phyloP scores from a whole-genome alignment of 129 eudicot genomes.

The Chrysanthemum seticuspe region DNA sequence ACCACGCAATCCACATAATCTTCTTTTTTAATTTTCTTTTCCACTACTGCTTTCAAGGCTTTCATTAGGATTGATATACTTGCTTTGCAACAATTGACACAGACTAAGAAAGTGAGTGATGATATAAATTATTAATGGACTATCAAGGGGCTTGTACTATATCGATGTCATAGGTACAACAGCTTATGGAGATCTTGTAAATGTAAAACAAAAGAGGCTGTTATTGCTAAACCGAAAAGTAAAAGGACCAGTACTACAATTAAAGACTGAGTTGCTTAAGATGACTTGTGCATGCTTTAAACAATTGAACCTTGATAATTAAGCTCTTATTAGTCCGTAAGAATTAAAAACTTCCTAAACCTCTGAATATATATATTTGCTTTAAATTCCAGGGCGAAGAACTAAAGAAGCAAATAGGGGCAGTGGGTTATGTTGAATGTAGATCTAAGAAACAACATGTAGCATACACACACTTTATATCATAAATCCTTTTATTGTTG shows the following conservation, averaged over 20 bases:
- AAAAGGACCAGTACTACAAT: too few relatives aligned
- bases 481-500: background rate
- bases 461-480: too few relatives aligned
- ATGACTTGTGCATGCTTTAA: background rate
- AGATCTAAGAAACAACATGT: slow-evolving; percentile 82
- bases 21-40: too few relatives aligned
- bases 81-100: too few relatives aligned
- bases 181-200: background rate
- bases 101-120: too few relatives aligned
- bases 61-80: too few relatives aligned
- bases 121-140: slow-evolving; percentile 65
- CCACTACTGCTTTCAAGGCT: background rate
- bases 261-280: background rate
- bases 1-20: too few relatives aligned
- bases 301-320: background rate
- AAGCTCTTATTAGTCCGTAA: slow-evolving; percentile 13
- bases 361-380: background rate
- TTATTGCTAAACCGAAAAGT: background rate
- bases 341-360: background rate
- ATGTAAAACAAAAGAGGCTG: background rate
- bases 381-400: slow-evolving; percentile 61
- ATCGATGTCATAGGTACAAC: slow-evolving; percentile 62
- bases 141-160: slow-evolving; percentile 79
- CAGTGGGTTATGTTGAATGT: slow-evolving; percentile 73
- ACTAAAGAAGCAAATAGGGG: slow-evolving; percentile 78